These are phyloP conservation scores for Ophiobolus disseminans DNA, from an alignment of 2,329 filamentous ascomycete species.

Conservation along the genomic window DNA sequence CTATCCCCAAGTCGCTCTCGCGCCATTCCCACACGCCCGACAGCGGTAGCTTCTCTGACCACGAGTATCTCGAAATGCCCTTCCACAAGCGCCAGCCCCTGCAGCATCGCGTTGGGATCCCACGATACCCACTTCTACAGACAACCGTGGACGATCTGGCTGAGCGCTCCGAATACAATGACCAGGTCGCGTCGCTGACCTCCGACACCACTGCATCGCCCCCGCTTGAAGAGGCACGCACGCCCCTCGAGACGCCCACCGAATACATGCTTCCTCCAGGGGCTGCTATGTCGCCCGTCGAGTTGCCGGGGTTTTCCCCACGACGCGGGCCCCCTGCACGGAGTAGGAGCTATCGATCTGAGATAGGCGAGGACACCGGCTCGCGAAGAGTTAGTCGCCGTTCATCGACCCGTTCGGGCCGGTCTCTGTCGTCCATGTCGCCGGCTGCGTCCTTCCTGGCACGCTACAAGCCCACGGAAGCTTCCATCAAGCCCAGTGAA, in stretches of 20 bases:
- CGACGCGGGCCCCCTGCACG: conserved; percentile 37
- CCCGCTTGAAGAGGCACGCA: conserved; percentile 47
- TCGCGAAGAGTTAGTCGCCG: conserved; percentile 47
- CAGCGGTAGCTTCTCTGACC: conserved; percentile 41
- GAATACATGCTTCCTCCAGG: conserved; percentile 48
- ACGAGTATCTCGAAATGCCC: conserved; percentile 42
- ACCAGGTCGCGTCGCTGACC: conserved; percentile 51
- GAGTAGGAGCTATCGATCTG: conserved; percentile 42
- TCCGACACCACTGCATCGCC: conserved; percentile 53
- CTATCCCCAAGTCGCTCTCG: conserved; percentile 42
- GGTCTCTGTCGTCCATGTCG: conserved; percentile 59
- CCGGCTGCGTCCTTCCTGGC: conserved; percentile 66
- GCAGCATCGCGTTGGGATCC: conserved; percentile 32
- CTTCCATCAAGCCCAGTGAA: conserved; percentile 53
- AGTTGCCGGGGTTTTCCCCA: conserved; percentile 40
- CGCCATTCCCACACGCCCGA: conserved; percentile 30
- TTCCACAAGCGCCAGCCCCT: conserved; percentile 30
- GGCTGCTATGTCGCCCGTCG: conserved; percentile 43
- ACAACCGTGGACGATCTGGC: conserved; percentile 44
- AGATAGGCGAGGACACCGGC: conserved; percentile 43
- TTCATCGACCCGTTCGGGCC: conserved; percentile 57
- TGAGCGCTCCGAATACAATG: conserved; percentile 34
- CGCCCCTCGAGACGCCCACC: conserved; percentile 43
- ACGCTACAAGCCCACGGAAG: conserved; percentile 54
- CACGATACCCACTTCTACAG: conserved; percentile 46